phyloP scores from a whole-genome alignment of 257 asterid species.

The Gentiana straminea region DNA sequence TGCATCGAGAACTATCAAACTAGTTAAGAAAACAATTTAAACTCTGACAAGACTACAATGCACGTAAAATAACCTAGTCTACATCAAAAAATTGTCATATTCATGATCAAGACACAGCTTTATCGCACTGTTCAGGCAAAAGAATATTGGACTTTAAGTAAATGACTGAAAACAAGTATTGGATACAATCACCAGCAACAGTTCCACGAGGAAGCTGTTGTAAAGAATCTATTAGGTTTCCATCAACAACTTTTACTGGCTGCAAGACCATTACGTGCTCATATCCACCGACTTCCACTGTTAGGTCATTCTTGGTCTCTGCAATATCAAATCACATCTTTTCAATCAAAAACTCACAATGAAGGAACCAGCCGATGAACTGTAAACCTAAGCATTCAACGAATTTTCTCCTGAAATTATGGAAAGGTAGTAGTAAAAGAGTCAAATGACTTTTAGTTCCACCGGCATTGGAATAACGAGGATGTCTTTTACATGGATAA shows the following conservation, averaged over 20 bases:
- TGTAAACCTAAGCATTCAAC: too few relatives aligned
- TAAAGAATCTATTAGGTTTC: slow-evolving; percentile 58
- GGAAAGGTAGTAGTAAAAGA: too few relatives aligned
- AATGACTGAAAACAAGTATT: slow-evolving; percentile 2
- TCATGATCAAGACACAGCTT: neutral
- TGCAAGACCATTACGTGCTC: slow-evolving; percentile 72
- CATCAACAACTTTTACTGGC: slow-evolving; percentile 75
- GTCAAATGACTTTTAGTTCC: too few relatives aligned
- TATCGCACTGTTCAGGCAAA: neutral
- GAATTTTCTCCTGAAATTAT: too few relatives aligned
- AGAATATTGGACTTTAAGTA: slow-evolving; percentile 3
- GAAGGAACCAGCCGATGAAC: too few relatives aligned
- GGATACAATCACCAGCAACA: slow-evolving; percentile 91
- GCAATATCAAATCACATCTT: slow-evolving; percentile 9
- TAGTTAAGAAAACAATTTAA: slow-evolving; percentile 40
- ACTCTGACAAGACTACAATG: neutral
- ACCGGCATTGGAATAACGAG: too few relatives aligned
- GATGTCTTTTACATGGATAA: too few relatives aligned
- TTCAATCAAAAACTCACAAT: too few relatives aligned
- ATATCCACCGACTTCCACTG: slow-evolving; percentile 91
- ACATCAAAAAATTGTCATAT: neutral
- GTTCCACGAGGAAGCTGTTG: slow-evolving; percentile 76
- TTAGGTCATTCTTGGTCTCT: slow-evolving; percentile 75
- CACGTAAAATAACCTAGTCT: neutral
- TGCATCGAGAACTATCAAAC: slow-evolving; percentile 83